Conservation (phyloP, 2,329 filamentous ascomycete genomes). For the Stromatinia cepivora region DNA sequence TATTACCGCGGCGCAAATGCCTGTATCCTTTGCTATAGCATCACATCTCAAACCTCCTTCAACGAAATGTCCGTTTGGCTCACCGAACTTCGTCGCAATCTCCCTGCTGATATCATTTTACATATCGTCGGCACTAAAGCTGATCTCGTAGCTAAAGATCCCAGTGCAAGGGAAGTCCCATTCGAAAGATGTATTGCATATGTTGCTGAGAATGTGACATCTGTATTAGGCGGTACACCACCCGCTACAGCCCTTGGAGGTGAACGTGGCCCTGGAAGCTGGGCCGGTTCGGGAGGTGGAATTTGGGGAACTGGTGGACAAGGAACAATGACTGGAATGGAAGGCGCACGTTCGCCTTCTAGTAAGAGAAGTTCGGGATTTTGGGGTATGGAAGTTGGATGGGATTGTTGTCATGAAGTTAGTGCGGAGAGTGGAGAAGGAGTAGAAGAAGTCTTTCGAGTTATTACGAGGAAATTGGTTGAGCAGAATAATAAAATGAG, state of each 20-base stretch:
- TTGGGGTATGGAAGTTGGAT: slow-evolving; percentile 91
- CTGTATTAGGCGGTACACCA: slow-evolving; percentile 65
- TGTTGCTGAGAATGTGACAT: slow-evolving; percentile 86
- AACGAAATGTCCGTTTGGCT: slow-evolving; percentile 92
- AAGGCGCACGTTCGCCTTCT: slow-evolving; percentile 59
- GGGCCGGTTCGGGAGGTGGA: slow-evolving; percentile 8
- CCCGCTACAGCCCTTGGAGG: slow-evolving; percentile 59
- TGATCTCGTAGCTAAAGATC: slow-evolving; percentile 85
- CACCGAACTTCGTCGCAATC: slow-evolving; percentile 76
- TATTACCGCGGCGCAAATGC: slow-evolving; percentile 97
- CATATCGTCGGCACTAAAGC: slow-evolving; percentile 95
- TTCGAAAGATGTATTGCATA: slow-evolving; percentile 97
- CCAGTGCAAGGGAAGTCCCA: slow-evolving; percentile 75
- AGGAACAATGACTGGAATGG: slow-evolving; percentile 38
- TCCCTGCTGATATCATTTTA: slow-evolving; percentile 71
- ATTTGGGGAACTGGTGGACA: slow-evolving; percentile 18
- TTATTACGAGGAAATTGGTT: slow-evolving; percentile 79
- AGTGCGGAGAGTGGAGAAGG: slow-evolving; percentile 91
- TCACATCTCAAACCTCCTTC: slow-evolving; percentile 83
- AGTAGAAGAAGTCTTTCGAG: slow-evolving; percentile 93
- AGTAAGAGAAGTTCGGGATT: slow-evolving; percentile 71
- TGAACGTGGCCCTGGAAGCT: slow-evolving; percentile 5
- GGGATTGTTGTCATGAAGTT: slow-evolving; percentile 98
- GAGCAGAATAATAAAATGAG: slow-evolving; percentile 66
- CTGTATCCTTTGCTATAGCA: slow-evolving; percentile 91